These are phyloP conservation scores for Aphanoascus verrucosus DNA, from an alignment of 2,329 filamentous ascomycete genomes.

Conservation along the genomic window DNA sequence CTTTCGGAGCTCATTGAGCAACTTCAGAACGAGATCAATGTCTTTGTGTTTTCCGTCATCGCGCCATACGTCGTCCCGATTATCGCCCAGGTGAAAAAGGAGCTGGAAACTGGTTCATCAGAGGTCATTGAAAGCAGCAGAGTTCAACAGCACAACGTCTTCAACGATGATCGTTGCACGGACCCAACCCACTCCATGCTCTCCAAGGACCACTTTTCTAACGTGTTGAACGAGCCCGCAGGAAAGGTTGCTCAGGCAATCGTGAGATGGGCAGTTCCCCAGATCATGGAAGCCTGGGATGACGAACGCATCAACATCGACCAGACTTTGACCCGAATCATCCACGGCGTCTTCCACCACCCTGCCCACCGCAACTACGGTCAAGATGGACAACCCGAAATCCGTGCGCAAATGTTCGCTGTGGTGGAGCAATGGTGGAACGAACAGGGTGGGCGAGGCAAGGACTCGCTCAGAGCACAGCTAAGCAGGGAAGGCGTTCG, in stretches of 20 bases:
- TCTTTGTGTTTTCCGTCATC: slow-evolving; percentile 85
- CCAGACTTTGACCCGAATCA: slow-evolving; percentile 62
- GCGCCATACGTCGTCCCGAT: slow-evolving; percentile 81
- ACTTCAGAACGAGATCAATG: slow-evolving; percentile 72
- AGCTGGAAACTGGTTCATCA: slow-evolving; percentile 72
- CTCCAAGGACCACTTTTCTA: slow-evolving; percentile 90
- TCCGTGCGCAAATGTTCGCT: slow-evolving; percentile 66
- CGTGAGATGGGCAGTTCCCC: slow-evolving; percentile 76
- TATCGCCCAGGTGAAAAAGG: slow-evolving; percentile 73
- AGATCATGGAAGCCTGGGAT: slow-evolving; percentile 81
- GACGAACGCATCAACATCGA: slow-evolving; percentile 60
- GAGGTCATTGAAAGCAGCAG: slow-evolving; percentile 80
- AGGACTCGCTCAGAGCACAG: slow-evolving; percentile 59
- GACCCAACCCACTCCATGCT: slow-evolving; percentile 94
- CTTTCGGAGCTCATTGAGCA: slow-evolving; percentile 77
- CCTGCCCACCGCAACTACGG: slow-evolving; percentile 65
- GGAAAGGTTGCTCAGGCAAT: slow-evolving; percentile 70
- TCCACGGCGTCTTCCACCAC: slow-evolving; percentile 76
- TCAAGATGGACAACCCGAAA: slow-evolving; percentile 59
- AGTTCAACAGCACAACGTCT: slow-evolving; percentile 77
- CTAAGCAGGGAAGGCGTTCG: slow-evolving; percentile 69
- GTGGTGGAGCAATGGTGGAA: slow-evolving; percentile 77
- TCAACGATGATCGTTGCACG: slow-evolving; percentile 61
- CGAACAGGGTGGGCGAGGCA: slow-evolving; percentile 50
- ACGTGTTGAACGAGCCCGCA: slow-evolving; percentile 78